These are phyloP conservation scores for Trametes hirsuta DNA, from an alignment of 1,284 basidiomycete genomes.

Conservation along the genomic window DNA sequence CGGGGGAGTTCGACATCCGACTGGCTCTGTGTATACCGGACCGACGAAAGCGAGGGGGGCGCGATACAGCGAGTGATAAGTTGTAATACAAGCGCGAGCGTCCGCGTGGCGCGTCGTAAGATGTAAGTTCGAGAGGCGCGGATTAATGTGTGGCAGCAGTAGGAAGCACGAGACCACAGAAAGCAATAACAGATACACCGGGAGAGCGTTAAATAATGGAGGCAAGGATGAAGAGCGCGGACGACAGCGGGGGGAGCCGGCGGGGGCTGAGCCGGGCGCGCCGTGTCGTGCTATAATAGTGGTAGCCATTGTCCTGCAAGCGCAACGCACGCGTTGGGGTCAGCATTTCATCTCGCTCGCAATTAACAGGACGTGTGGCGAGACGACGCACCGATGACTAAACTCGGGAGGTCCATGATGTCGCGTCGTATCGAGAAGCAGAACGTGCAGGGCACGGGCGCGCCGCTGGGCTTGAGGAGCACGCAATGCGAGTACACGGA, in stretches of 20 bases:
- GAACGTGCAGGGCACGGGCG: constrained; percentile 85
- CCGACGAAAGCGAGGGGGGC: background rate
- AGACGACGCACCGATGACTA: constrained; percentile 71
- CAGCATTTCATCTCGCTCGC: background rate
- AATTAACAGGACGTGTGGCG: constrained; percentile 1
- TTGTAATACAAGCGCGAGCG: constrained; percentile 7
- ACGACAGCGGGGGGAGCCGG: background rate
- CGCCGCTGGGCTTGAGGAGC: constrained; percentile 81
- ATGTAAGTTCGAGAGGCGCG: too few relatives aligned
- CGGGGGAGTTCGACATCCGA: too few relatives aligned
- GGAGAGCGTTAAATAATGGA: background rate
- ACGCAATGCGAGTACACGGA: constrained; percentile 93
- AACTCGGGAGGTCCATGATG: constrained; percentile 84
- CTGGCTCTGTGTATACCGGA: background rate
- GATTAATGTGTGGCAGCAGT: background rate
- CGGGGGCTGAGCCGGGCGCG: background rate
- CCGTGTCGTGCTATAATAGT: constrained; percentile 49
- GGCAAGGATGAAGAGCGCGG: background rate
- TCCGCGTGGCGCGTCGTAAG: too few relatives aligned
- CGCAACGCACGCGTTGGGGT: background rate
- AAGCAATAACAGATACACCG: background rate
- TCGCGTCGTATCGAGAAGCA: constrained; percentile 93
- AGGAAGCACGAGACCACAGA: background rate
- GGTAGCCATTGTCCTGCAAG: constrained; percentile 78
- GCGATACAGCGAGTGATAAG: constrained; percentile 6